A percentile compares a stretch with the other conserved stretches of the same genome.
phyloP scores from a whole-genome alignment of 441 rosid genomes.

The Eutrema salsugineum region DNA sequence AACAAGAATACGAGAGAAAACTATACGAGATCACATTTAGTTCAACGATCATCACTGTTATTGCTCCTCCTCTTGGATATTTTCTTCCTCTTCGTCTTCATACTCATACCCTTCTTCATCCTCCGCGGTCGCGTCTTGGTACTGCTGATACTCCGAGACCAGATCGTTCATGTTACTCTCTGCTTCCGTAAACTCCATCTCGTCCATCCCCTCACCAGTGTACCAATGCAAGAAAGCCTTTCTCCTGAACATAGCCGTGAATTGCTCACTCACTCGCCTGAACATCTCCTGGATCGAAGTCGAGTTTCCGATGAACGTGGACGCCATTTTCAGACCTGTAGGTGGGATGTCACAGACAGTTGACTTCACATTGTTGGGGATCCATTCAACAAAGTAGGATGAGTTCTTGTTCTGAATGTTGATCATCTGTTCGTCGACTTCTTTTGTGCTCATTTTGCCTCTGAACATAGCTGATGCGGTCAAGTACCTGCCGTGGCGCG shows the following conservation, averaged over 20 bases:
- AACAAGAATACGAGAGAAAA: background rate
- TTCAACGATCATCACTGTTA: background rate
- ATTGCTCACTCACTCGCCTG: background rate
- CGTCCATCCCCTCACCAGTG: conserved; percentile 4
- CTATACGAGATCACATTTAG: background rate
- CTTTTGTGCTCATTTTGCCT: conserved; percentile 87
- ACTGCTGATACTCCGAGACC: background rate
- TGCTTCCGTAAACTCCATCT: background rate
- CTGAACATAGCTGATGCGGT: conserved; percentile 83
- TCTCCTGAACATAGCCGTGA: background rate
- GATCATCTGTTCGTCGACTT: conserved; percentile 80
- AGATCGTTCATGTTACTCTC: background rate
- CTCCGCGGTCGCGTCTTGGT: background rate
- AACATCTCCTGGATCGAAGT: conserved; percentile 2
- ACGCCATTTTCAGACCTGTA: background rate
- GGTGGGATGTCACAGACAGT: conserved; percentile 79
- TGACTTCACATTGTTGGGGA: conserved; percentile 68
- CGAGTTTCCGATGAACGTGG: background rate
- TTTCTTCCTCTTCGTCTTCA: background rate
- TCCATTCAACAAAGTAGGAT: conserved; percentile 83
- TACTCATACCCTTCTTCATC: background rate
- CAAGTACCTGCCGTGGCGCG: conserved; percentile 76
- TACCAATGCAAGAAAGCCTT: conserved; percentile 2
- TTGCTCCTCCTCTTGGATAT: background rate
- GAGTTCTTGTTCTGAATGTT: conserved; percentile 85